Conservation (phyloP, 805 yeast species). For the Wickerhamiella alocasiicola region DNA sequence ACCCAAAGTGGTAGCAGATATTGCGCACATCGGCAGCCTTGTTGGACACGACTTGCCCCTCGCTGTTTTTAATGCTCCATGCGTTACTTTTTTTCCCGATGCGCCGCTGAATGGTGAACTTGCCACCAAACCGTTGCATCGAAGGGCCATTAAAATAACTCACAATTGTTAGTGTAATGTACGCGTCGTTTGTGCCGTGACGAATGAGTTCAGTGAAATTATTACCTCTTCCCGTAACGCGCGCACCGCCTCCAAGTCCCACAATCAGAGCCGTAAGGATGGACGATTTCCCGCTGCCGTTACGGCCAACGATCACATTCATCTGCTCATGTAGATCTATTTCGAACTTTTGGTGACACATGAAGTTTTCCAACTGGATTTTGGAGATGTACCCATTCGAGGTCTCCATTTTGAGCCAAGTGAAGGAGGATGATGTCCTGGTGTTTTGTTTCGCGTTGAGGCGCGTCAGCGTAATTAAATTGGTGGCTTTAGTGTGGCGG, state of each 20-base stretch:
- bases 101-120: constrained; percentile 58
- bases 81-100: constrained; percentile 39
- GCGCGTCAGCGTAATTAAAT: too few species aligned
- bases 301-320: constrained; percentile 78
- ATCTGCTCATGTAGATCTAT: constrained; percentile 64
- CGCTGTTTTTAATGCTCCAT: constrained; percentile 43
- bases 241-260: constrained; percentile 80
- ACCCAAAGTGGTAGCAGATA: constrained; percentile 56
- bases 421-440: too few species aligned
- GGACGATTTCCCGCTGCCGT: constrained; percentile 88
- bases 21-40: constrained; percentile 55
- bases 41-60: constrained; percentile 43
- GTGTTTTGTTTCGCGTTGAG: too few species aligned
- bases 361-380: constrained; percentile 37
- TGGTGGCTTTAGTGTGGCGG: too few species aligned
- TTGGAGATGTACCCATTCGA: constrained; percentile 37
- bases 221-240: constrained; percentile 74
- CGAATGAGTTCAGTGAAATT: constrained; percentile 57
- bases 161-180: constrained; percentile 47
- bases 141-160: constrained; percentile 36
- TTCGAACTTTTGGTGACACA: constrained; percentile 58
- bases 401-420: too few species aligned
- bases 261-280: constrained; percentile 76
- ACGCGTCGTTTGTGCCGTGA: constrained; percentile 61
- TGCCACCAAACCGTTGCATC: constrained; percentile 53